These are phyloP conservation scores for Nelumbo lutea DNA, from an alignment of 164 flowering plant species.

Conservation along the genomic window DNA sequence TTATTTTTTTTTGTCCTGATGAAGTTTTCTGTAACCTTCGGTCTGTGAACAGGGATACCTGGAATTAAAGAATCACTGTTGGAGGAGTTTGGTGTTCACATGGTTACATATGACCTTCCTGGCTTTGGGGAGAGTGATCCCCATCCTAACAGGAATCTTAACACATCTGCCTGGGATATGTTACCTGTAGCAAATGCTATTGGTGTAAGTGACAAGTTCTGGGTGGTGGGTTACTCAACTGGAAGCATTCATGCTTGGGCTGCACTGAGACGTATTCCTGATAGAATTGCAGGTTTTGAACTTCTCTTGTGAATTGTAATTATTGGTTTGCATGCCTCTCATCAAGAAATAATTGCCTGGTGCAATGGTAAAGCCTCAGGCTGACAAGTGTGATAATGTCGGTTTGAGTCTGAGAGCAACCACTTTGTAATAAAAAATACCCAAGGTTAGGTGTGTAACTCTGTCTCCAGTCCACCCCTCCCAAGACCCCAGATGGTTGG, in stretches of 20 bases:
- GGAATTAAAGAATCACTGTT: conserved; percentile 63
- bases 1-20: neutral
- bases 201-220: conserved; percentile 64
- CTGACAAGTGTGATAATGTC: no score
- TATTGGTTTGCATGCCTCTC: no score
- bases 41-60: conserved; percentile 49
- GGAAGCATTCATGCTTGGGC: conserved; percentile 91
- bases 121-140: conserved; percentile 99
- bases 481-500: neutral
- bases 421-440: no score
- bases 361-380: no score
- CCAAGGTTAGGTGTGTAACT: no score
- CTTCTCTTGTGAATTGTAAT: no score
- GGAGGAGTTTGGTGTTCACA: conserved; percentile 82
- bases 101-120: conserved; percentile 94
- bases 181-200: conserved; percentile 52
- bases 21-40: conserved; percentile 2
- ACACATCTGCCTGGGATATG: conserved; percentile 82
- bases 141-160: conserved; percentile 71
- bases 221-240: conserved; percentile 82
- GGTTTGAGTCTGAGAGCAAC: no score
- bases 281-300: conserved; percentile 66
- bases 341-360: no score
- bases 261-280: conserved; percentile 75
- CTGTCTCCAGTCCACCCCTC: neutral